Percentiles rank a stretch among this genome's conserved stretches.
These are phyloP conservation scores for Neurospora intermedia DNA, from an alignment of 495 filamentous ascomycete genomes.

Conservation along the genomic window DNA sequence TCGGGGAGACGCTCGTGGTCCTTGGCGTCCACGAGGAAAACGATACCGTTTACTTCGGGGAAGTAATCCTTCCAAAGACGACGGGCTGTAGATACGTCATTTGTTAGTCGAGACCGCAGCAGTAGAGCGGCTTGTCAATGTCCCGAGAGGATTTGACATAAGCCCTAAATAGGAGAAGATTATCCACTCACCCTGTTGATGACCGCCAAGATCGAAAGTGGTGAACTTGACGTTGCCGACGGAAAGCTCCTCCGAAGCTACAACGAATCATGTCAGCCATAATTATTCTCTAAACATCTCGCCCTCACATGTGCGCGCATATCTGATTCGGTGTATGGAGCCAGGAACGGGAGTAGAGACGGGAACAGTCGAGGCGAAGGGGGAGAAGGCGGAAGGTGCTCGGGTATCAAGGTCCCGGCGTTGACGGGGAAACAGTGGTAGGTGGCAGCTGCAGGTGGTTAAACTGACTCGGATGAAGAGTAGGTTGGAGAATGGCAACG, in stretches of 20 bases:
- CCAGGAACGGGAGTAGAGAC: background rate
- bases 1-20: constrained; percentile 89
- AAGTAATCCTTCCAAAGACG: constrained; percentile 98
- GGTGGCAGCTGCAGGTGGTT: background rate
- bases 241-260: constrained; percentile 88
- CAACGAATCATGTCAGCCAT: constrained; percentile 12
- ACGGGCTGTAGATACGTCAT: constrained; percentile 47
- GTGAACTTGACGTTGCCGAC: constrained; percentile 97
- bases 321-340: background rate
- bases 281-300: constrained; percentile 1
- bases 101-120: background rate
- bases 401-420: background rate
- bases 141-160: background rate
- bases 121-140: background rate
- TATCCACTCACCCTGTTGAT: constrained; percentile 71
- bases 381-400: background rate
- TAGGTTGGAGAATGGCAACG: constrained; percentile 86
- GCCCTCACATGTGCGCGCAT: constrained; percentile 5
- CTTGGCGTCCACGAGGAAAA: constrained; percentile 96
- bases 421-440: background rate
- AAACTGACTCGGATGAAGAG: constrained; percentile 72
- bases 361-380: background rate
- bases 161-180: background rate
- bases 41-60: constrained; percentile 95
- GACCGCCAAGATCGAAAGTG: constrained; percentile 93